These are phyloP conservation scores for Pestalotiopsis sp. DNA, from an alignment of 2,329 filamentous ascomycete genomes.

Conservation along the genomic window DNA sequence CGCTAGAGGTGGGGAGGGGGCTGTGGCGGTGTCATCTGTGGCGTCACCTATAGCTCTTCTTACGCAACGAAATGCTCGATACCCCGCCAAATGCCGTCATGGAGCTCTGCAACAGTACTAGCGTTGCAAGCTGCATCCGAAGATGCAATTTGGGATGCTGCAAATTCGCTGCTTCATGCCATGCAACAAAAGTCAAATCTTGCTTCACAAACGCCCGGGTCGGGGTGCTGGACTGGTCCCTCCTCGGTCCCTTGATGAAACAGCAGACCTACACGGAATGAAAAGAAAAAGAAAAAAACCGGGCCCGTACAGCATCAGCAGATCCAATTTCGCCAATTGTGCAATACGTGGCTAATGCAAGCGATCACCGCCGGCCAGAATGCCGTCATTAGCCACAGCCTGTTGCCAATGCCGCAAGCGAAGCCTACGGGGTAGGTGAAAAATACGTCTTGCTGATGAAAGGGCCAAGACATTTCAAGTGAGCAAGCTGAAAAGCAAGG, in stretches of 20 bases:
- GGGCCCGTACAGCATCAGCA: neutral
- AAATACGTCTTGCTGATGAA: neutral
- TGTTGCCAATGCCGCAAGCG: neutral
- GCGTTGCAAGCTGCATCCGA: neutral
- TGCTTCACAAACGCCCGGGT: neutral
- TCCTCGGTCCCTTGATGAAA: neutral
- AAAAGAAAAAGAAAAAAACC: neutral
- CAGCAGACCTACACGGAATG: neutral
- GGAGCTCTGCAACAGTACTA: neutral
- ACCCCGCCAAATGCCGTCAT: conserved; percentile 8
- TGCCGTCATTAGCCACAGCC: conserved; percentile 13
- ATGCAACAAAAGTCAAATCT: neutral
- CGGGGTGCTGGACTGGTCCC: neutral
- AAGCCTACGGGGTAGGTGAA: neutral
- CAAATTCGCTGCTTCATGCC: neutral
- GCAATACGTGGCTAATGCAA: conserved; percentile 5
- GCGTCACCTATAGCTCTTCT: neutral
- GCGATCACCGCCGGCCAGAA: neutral
- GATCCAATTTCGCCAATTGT: neutral
- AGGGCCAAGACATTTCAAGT: neutral
- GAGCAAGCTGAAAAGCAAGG: conserved; percentile 8
- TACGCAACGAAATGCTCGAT: neutral
- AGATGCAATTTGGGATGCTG: neutral
- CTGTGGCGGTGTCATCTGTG: neutral
- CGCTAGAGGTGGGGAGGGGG: neutral